A percentile compares a stretch with the other conserved stretches of the same genome.
phyloP scores from a whole-genome alignment of 495 filamentous ascomycete genomes.

The Xylaria telfairii region DNA sequence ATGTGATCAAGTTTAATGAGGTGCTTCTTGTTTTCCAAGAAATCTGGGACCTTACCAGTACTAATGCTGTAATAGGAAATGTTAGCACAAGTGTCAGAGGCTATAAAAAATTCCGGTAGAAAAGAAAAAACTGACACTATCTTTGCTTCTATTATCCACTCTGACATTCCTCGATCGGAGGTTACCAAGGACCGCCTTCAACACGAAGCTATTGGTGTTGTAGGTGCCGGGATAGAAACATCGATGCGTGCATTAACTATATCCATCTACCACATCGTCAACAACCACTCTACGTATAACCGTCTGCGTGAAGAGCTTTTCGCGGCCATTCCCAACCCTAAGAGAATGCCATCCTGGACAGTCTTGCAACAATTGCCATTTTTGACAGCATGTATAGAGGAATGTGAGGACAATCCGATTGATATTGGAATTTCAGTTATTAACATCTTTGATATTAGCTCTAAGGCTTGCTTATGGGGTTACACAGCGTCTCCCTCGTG shows the following conservation, averaged over 20 bases:
- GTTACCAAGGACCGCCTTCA: constrained; percentile 2
- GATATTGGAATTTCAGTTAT: not conserved
- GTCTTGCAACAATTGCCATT: not conserved
- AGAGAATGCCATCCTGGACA: not conserved
- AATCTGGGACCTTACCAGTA: too few species aligned
- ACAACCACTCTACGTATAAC: not conserved
- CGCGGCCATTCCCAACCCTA: not conserved
- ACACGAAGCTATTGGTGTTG: not conserved
- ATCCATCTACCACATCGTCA: not conserved
- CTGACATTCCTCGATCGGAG: not conserved
- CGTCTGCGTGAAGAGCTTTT: constrained; percentile 2
- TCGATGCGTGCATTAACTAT: not conserved
- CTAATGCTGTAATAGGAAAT: not conserved
- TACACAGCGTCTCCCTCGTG: not conserved
- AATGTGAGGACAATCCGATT: not conserved
- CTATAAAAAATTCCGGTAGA: not conserved
- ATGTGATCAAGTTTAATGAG: not conserved
- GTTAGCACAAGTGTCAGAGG: not conserved
- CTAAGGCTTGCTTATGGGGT: not conserved
- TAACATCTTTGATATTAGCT: constrained; percentile 5
- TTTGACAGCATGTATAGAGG: not conserved
- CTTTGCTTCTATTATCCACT: not conserved
- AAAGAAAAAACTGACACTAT: not conserved
- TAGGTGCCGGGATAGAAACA: constrained; percentile 10
- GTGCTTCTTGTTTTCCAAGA: not conserved